Evolutionary conservation across 2,329 filamentous ascomycete species (phyloP).

Genomic region (Paraphaeosphaeria minitans): DNA sequence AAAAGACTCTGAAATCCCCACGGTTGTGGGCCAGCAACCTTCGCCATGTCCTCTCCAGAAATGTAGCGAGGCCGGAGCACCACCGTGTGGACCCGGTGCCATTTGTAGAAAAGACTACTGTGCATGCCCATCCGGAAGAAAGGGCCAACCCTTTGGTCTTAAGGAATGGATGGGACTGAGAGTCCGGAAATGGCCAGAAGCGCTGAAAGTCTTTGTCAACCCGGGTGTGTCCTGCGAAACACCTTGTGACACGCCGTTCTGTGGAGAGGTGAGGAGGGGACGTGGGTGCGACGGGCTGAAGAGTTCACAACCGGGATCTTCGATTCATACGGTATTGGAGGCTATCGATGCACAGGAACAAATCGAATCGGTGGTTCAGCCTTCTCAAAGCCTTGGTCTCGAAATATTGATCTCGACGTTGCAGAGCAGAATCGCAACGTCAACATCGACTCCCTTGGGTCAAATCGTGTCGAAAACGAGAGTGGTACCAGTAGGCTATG

Average conservation of each 20-base stretch:
- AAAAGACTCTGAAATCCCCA: background rate
- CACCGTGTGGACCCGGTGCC: conserved; percentile 5
- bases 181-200: conserved; percentile 11
- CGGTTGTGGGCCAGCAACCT: conserved; percentile 2
- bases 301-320: background rate
- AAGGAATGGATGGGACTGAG: conserved; percentile 8
- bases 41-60: conserved; percentile 12
- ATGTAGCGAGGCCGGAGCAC: conserved; percentile 1
- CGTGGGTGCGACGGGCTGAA: conserved; percentile 11
- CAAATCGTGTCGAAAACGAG: background rate
- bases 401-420: background rate
- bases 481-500: background rate
- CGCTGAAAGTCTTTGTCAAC: conserved; percentile 19
- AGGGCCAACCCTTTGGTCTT: conserved; percentile 6
- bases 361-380: too few species aligned
- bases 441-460: background rate
- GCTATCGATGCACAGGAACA: background rate
- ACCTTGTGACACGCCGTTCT: conserved; percentile 16
- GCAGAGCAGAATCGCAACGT: background rate
- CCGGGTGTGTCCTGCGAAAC: conserved; percentile 14
- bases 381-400: background rate
- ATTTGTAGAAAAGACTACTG: conserved; percentile 13
- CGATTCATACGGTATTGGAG: background rate
- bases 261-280: conserved; percentile 18
- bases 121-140: conserved; percentile 15